phyloP scores from a whole-genome alignment of 2,329 filamentous ascomycete species.

The Cladosporium sp. region DNA sequence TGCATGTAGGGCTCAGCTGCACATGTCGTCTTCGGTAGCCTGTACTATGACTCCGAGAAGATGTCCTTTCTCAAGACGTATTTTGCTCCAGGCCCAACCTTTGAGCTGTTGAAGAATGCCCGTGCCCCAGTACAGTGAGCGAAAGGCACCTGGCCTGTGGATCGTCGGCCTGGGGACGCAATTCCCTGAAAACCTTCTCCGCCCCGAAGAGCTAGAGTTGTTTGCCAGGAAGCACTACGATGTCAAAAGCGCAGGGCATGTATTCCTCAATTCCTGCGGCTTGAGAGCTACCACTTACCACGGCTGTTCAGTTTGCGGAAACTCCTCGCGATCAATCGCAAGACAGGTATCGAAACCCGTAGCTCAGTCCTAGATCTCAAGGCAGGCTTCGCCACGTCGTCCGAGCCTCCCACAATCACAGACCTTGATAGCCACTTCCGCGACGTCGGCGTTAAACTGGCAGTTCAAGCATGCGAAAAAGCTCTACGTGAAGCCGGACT shows the following conservation, averaged over 20 bases:
- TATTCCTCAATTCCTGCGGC: not conserved
- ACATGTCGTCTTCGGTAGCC: too few relatives aligned
- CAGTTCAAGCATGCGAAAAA: constrained; percentile 28
- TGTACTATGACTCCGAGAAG: too few relatives aligned
- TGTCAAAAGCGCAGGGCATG: not conserved
- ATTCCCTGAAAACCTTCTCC: not conserved
- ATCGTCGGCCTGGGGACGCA: constrained; percentile 1
- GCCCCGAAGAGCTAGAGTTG: not conserved
- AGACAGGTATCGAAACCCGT: constrained; percentile 5
- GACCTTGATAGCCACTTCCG: constrained; percentile 27
- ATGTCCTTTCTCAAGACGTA: too few relatives aligned
- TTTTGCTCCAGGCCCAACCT: too few relatives aligned
- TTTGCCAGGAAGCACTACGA: not conserved
- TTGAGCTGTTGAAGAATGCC: too few relatives aligned
- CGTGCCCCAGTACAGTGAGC: too few relatives aligned
- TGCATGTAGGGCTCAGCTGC: too few relatives aligned
- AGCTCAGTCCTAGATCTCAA: not conserved
- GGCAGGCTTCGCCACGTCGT: not conserved
- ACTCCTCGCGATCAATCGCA: constrained; percentile 7
- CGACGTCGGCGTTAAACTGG: constrained; percentile 27
- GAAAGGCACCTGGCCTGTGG: not conserved
- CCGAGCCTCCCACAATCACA: not conserved
- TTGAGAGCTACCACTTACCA: not conserved
- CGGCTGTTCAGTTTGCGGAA: not conserved
- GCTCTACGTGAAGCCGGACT: constrained; percentile 29